Evolutionary conservation across 176 grass and related monocot genomes (phyloP).

Genomic region (Bonia amplexicaulis): DNA sequence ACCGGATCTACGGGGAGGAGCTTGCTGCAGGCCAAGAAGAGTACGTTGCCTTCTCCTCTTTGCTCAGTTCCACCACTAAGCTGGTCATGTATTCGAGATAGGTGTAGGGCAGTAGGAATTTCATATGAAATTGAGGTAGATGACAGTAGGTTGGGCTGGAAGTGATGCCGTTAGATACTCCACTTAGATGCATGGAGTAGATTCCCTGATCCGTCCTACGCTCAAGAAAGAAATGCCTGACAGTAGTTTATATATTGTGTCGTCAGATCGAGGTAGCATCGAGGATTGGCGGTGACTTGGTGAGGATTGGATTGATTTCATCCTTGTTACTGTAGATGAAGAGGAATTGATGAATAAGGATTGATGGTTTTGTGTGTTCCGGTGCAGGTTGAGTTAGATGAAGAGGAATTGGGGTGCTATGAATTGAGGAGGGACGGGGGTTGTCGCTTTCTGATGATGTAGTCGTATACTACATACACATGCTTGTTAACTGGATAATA

Average conservation of each 20-base stretch:
- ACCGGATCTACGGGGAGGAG: conserved; percentile 55
- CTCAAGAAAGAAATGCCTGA: neutral
- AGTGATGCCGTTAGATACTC: neutral
- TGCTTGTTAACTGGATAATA: neutral
- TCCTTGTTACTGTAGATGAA: neutral
- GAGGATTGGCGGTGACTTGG: neutral
- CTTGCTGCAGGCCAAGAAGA: conserved; percentile 57
- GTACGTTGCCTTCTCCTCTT: conserved; percentile 16
- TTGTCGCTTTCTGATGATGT: neutral
- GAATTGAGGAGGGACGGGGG: neutral
- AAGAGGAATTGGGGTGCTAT: neutral
- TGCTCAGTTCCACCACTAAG: neutral
- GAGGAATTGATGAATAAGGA: neutral
- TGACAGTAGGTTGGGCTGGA: neutral
- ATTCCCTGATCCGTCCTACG: neutral
- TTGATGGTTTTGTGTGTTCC: no score
- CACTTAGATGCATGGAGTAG: neutral
- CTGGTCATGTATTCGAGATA: neutral
- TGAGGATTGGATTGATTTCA: neutral
- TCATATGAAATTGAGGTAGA: neutral
- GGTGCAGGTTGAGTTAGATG: neutral
- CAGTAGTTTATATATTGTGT: neutral
- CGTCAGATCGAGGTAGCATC: neutral
- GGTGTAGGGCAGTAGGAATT: neutral
- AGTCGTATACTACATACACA: neutral